Conservation (phyloP, 179 eudicot genomes). For the Pouteria campechiana region DNA sequence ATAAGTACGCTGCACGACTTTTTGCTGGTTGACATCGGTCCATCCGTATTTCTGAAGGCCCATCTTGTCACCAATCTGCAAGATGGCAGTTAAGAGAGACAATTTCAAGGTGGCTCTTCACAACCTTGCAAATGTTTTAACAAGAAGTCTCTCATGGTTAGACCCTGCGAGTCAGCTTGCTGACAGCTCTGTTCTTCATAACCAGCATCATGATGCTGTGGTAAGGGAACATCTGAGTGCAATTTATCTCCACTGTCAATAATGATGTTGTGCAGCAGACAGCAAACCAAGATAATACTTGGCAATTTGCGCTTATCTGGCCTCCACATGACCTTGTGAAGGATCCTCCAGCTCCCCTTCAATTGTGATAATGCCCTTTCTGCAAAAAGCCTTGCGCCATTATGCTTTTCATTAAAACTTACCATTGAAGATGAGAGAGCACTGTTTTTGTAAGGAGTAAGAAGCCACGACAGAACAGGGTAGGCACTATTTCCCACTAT, state of each 20-base stretch:
- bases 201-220: conserved; percentile 57
- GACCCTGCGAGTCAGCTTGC: conserved; percentile 47
- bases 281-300: conserved; percentile 79
- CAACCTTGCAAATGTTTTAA: conserved; percentile 43
- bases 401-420: conserved; percentile 38
- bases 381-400: conserved; percentile 53
- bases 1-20: too few relatives aligned
- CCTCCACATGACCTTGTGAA: conserved; percentile 97
- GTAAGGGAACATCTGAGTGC: conserved; percentile 39
- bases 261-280: conserved; percentile 86
- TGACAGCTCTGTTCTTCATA: conserved; percentile 42
- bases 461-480: conserved; percentile 92
- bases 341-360: conserved; percentile 92
- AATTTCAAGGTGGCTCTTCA: too few relatives aligned
- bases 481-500: conserved; percentile 64
- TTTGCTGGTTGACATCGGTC: too few relatives aligned
- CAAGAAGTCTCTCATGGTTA: conserved; percentile 41
- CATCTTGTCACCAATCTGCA: too few relatives aligned
- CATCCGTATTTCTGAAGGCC: too few relatives aligned
- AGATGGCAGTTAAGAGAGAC: too few relatives aligned
- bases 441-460: conserved; percentile 43
- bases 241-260: conserved; percentile 63
- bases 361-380: conserved; percentile 54
- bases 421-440: conserved; percentile 7
- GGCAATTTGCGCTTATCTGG: conserved; percentile 91